Percentiles rank a stretch among this genome's conserved stretches.
phyloP scores from a whole-genome alignment of 495 filamentous ascomycete species.

The Clohesyomyces aquaticus region DNA sequence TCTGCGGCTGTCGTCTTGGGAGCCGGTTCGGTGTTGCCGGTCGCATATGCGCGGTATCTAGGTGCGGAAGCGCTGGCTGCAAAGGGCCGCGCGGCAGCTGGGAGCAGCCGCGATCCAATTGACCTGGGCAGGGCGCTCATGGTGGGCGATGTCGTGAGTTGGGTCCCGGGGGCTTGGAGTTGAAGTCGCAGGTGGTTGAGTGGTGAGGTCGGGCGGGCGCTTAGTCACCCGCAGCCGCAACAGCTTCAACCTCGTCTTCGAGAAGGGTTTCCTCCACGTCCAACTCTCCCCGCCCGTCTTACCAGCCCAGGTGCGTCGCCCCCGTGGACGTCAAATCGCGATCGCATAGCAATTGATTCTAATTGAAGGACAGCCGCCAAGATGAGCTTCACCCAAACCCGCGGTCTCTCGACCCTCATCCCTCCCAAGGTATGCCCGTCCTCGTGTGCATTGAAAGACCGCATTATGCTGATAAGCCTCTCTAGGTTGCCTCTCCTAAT shows the following conservation, averaged over 20 bases:
- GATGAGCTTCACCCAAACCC: slow-evolving; percentile 89
- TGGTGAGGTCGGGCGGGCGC: background rate
- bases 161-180: background rate
- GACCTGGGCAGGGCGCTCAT: slow-evolving; percentile 40
- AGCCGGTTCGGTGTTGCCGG: slow-evolving; percentile 23
- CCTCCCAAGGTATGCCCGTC: slow-evolving; percentile 81
- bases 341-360: slow-evolving; percentile 28
- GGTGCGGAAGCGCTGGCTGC: slow-evolving; percentile 8
- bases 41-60: slow-evolving; percentile 30
- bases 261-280: slow-evolving; percentile 9
- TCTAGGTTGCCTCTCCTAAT: slow-evolving; percentile 84
- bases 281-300: slow-evolving; percentile 34
- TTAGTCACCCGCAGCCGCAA: slow-evolving; percentile 1
- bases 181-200: slow-evolving; percentile 7
- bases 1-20: slow-evolving; percentile 30
- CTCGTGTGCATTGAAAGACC: slow-evolving; percentile 15
- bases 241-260: slow-evolving; percentile 18
- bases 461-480: slow-evolving; percentile 36
- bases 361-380: slow-evolving; percentile 52
- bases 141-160: slow-evolving; percentile 15
- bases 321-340: background rate
- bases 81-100: slow-evolving; percentile 21
- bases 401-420: slow-evolving; percentile 95
- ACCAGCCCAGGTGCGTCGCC: slow-evolving; percentile 29
- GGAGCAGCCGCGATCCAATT: slow-evolving; percentile 39